Evolutionary conservation across 148 eudicot genomes (phyloP).

Genomic region (Nyssa sinensis): DNA sequence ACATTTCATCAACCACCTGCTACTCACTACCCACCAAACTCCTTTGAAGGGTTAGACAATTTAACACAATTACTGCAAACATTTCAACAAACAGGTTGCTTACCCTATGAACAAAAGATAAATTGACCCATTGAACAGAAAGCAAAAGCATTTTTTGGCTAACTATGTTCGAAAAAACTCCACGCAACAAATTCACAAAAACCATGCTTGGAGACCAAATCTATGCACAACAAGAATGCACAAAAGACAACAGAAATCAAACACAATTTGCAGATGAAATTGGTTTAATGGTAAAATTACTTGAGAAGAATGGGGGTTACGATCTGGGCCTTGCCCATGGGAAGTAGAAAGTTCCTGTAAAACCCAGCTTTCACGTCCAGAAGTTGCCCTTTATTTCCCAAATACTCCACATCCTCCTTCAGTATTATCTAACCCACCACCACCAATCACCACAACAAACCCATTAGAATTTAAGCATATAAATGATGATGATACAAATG

Average conservation of each 20-base stretch:
- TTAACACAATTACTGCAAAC: background rate
- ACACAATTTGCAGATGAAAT: background rate
- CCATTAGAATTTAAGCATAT: constrained; percentile 1
- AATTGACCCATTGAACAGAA: background rate
- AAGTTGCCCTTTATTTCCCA: constrained; percentile 85
- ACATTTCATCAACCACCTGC: background rate
- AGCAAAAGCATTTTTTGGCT: background rate
- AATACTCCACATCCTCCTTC: constrained; percentile 72
- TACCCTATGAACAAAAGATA: background rate
- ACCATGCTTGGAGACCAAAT: background rate
- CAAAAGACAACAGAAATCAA: background rate
- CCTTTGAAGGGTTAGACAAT: too few species aligned
- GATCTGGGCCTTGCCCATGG: constrained; percentile 75
- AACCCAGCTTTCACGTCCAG: constrained; percentile 86
- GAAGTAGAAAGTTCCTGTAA: constrained; percentile 67
- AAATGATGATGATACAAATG: background rate
- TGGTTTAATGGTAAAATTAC: constrained; percentile 28
- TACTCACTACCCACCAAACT: background rate
- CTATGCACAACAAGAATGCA: background rate
- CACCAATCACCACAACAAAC: constrained; percentile 4
- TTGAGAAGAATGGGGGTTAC: constrained; percentile 66
- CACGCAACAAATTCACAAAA: background rate
- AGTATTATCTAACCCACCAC: constrained; percentile 53
- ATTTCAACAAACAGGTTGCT: constrained; percentile 11
- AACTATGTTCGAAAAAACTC: background rate